Conservation (phyloP, 2,329 filamentous ascomycete species). For the Aureobasidium sp. region DNA sequence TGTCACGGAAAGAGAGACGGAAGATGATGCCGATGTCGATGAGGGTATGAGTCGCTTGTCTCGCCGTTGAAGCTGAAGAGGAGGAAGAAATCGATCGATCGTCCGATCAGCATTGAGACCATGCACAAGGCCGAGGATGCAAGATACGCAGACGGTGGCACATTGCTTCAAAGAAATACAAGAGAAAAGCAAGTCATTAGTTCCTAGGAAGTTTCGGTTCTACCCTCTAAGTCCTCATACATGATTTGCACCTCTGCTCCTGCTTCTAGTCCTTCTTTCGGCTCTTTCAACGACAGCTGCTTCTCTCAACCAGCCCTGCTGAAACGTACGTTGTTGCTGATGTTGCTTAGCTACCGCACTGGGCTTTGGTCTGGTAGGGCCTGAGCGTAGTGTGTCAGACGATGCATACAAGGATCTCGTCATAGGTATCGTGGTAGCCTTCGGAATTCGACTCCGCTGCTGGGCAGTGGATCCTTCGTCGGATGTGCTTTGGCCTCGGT, state of each 20-base stretch:
- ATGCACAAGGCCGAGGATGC: too few species aligned
- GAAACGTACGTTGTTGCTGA: constrained; percentile 10
- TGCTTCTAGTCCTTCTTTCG: neutral
- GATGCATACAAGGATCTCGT: neutral
- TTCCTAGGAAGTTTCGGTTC: neutral
- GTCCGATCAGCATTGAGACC: too few species aligned
- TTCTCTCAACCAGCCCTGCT: constrained; percentile 11
- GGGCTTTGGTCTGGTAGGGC: neutral
- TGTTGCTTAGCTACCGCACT: neutral
- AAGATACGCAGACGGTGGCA: too few species aligned
- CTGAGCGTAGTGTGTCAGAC: neutral
- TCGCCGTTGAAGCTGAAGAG: too few species aligned
- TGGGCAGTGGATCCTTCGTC: neutral
- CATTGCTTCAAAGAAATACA: too few species aligned
- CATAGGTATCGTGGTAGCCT: neutral
- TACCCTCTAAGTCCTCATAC: neutral
- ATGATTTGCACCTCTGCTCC: neutral
- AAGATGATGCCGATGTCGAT: too few species aligned
- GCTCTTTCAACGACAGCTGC: constrained; percentile 12
- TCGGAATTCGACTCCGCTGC: neutral
- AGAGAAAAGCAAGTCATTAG: too few species aligned
- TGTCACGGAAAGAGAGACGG: too few species aligned
- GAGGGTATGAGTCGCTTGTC: too few species aligned
- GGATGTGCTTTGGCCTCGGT: neutral
- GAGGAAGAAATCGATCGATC: too few species aligned